These are phyloP conservation scores for Candida maesae DNA, from an alignment of 805 yeast species.

Conservation along the genomic window DNA sequence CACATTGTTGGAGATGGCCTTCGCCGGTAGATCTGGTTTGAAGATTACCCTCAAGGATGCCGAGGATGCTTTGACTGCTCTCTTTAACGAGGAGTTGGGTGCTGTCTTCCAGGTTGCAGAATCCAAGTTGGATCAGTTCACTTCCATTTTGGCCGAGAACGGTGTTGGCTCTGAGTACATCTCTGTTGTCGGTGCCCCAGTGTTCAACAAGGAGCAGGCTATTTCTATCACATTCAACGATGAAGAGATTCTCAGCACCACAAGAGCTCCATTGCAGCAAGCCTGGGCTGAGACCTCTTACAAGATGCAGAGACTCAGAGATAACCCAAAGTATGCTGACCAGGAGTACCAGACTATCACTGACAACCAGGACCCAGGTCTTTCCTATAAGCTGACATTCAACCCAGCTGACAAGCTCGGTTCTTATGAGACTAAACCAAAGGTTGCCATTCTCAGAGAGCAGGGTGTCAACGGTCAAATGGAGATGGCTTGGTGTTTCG, in stretches of 20 bases:
- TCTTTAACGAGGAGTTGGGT: constrained; percentile 94
- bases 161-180: constrained; percentile 56
- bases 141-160: constrained; percentile 47
- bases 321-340: constrained; percentile 85
- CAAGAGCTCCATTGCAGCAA: constrained; percentile 73
- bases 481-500: constrained; percentile 98
- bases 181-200: constrained; percentile 66
- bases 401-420: constrained; percentile 50
- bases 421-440: constrained; percentile 51
- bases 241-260: constrained; percentile 40
- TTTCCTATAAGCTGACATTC: constrained; percentile 74
- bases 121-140: constrained; percentile 51
- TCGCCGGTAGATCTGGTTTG: constrained; percentile 89
- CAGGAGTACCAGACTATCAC: constrained; percentile 73
- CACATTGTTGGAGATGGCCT: constrained; percentile 91
- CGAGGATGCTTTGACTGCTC: constrained; percentile 43
- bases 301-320: constrained; percentile 86
- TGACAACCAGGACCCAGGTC: constrained; percentile 89
- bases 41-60: constrained; percentile 44
- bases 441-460: constrained; percentile 94
- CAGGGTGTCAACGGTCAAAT: constrained; percentile 98
- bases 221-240: constrained; percentile 48
- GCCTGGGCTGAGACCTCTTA: constrained; percentile 87
- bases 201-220: constrained; percentile 49
- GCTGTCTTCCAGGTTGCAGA: constrained; percentile 85